Conservation (phyloP, 805 yeast genomes). For the Wickerhamiella brachini region DNA sequence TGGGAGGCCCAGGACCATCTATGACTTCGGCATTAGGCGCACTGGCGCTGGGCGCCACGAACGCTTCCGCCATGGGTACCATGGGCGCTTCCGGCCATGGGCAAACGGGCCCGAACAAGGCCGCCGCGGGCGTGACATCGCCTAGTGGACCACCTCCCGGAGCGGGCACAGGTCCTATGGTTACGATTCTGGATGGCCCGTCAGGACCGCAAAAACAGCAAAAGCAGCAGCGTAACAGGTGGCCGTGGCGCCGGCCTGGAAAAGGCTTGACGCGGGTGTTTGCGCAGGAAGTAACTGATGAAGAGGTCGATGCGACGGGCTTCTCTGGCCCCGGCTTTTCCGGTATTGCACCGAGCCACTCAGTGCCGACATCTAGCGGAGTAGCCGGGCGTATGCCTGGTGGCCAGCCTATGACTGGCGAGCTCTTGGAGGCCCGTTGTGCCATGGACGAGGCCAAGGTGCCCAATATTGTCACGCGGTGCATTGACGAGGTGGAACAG, state of each 20-base stretch:
- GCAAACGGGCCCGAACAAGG: too few relatives aligned
- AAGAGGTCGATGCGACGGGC: background rate
- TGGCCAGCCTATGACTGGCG: background rate
- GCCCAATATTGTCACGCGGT: conserved; percentile 59
- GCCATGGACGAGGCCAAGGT: conserved; percentile 24
- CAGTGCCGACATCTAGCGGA: background rate
- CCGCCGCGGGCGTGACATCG: background rate
- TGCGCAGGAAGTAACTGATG: conserved; percentile 2
- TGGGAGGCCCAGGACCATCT: background rate
- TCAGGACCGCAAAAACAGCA: background rate
- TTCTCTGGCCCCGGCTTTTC: background rate
- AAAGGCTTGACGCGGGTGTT: conserved; percentile 1
- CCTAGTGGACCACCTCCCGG: background rate
- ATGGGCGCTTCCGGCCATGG: too few relatives aligned
- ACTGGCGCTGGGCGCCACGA: background rate
- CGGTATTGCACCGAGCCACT: background rate
- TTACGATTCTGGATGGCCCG: conserved; percentile 2
- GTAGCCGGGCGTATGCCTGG: background rate
- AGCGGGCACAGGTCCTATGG: conserved; percentile 1
- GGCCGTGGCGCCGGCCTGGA: conserved; percentile 4
- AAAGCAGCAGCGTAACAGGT: background rate
- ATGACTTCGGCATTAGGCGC: background rate
- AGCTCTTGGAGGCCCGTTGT: background rate
- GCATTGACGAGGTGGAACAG: conserved; percentile 63
- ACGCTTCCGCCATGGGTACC: background rate